Base-by-base conservation (phyloP, 192 early-diverging fungal species). In the Entomortierella chlamydospora region DNA sequence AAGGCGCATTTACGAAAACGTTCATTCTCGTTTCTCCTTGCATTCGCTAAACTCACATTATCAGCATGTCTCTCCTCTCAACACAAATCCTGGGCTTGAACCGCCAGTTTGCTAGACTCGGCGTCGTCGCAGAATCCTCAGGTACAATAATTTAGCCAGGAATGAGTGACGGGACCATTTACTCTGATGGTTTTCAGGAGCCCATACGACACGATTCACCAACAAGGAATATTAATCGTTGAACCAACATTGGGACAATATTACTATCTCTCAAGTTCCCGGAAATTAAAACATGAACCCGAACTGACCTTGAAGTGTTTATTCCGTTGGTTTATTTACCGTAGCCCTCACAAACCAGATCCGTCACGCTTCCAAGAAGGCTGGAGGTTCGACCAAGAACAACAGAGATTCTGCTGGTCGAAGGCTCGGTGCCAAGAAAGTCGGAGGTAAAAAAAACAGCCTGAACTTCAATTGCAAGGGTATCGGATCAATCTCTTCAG, bases 321-420 rank as follows among this genome's bases (percentile, higher is more conserved):
- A 7, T 7, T 29, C 64, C 15, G 5, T 20, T 49, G 11, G 31
- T 11, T 30, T n/a, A 61, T 17, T 26, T n/a, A 2, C 20, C 0
- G 2, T 56, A 79, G 76, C 63, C 13, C 43, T 79, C 57, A 70
- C 68, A 49, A 74, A 85, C 79, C 90, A 91, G 82, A 74, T 92
- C 61, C 89, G 93, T 62, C 93, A 87, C 82, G 93, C 93, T 61
- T 82, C 90, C 20, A 95, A 95, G 72, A 90, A 90, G 72, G 84
- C 91, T 15, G 91, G 91, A 57, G 93, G 93, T 64, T 91, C 91
- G 13, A 90, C 93, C 47, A 89, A 90, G 56, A 95, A 93, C 81
- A 89, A 89, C 34, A 85, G 91, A 64, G 92, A 95, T 72, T 93
- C 93, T 12, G 86, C 90, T 28, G 92, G 92, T 87, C 87, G 89